Evolutionary conservation across 345 rosid genomes (phyloP), one percentile per base, ranked within the genome.

Genomic region (Eucalyptus microcorys): DNA sequence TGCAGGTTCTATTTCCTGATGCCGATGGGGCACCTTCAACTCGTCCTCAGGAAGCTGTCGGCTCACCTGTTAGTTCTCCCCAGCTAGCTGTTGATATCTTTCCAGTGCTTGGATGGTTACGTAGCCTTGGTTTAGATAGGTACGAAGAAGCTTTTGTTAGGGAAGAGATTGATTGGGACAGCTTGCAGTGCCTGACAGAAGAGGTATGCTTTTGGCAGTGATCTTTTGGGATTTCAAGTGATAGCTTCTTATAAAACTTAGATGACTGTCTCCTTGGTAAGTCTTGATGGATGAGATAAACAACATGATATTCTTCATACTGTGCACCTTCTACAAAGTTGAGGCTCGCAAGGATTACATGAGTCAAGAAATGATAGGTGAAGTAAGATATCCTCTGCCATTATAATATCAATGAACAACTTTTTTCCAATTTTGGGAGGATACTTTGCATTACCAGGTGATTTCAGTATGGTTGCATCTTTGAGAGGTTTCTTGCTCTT

Each of bases 101-200:
- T 89, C 95, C 99, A 68, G 99, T 97, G 87, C 87, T 94, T 87
- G 90, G 90, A 40, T 97, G 97, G 96, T 90, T 97, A 16, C 89
- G 92, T 87, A 91, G 87, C 93, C 89, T 96, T 12, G 97, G 97
- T 87, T 92, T 97, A 86, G 93, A 92, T 86, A 95, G 93, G 90
- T 97, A 95, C 49, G 97, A 94, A 91, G 94, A 93, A 59, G 92
- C 89, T 89, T 97, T 97, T 92, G 90, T 92, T 14, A 92, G 93
- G 27, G 99, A 97, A 93, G 99, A 97, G 93, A 94, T 97, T 50
- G 98, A 96, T 84, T 96, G 98, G 99, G 97, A 97, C 88, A 93
- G 96, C 30, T 92, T 97, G 87, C 93, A 90, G 84, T 94, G 99
- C 93, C 91, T 97, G 89, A 94, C 97, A 5, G 99, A 96, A 91